phyloP scores from a whole-genome alignment of 1,284 basidiomycete genomes.

The Rhodotorula mucilaginosa region DNA sequence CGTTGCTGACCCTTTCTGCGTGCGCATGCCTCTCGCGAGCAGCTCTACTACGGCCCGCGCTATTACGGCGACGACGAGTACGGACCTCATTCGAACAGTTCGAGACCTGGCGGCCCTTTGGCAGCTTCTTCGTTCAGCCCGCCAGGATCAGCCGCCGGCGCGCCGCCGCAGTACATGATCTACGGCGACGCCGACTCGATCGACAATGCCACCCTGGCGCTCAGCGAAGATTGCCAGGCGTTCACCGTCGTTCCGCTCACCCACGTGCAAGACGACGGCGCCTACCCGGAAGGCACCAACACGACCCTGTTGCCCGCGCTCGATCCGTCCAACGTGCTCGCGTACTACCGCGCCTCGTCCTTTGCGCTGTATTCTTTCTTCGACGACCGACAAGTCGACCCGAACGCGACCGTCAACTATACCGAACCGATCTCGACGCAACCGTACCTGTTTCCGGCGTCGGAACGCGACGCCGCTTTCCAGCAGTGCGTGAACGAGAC shows the following conservation, averaged over 20 bases:
- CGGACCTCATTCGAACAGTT: conserved; percentile 13
- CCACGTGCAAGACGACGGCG: not conserved
- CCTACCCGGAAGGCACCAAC: conserved; percentile 5
- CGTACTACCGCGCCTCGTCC: conserved; percentile 24
- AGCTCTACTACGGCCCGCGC: conserved; percentile 16
- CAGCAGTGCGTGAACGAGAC: conserved; percentile 22
- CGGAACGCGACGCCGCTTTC: conserved; percentile 7
- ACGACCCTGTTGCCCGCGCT: conserved; percentile 13
- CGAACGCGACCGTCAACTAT: conserved; percentile 18
- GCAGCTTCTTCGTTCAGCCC: conserved; percentile 8
- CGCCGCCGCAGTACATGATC: conserved; percentile 24
- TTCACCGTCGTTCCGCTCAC: conserved; percentile 6
- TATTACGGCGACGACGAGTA: conserved; percentile 32
- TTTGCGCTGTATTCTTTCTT: conserved; percentile 28
- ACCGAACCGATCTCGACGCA: conserved; percentile 2
- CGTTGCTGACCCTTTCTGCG: not conserved
- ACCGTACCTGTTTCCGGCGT: conserved; percentile 5
- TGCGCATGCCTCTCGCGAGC: not conserved
- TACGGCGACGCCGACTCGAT: conserved; percentile 25
- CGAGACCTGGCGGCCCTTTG: conserved; percentile 17
- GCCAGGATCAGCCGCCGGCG: not conserved
- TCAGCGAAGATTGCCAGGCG: conserved; percentile 6
- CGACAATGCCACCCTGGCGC: conserved; percentile 2
- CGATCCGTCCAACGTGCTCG: conserved; percentile 5
- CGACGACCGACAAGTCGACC: not conserved